phyloP scores from a whole-genome alignment of 2,329 filamentous ascomycete species.

The Macrophomina pseudophaseolina region DNA sequence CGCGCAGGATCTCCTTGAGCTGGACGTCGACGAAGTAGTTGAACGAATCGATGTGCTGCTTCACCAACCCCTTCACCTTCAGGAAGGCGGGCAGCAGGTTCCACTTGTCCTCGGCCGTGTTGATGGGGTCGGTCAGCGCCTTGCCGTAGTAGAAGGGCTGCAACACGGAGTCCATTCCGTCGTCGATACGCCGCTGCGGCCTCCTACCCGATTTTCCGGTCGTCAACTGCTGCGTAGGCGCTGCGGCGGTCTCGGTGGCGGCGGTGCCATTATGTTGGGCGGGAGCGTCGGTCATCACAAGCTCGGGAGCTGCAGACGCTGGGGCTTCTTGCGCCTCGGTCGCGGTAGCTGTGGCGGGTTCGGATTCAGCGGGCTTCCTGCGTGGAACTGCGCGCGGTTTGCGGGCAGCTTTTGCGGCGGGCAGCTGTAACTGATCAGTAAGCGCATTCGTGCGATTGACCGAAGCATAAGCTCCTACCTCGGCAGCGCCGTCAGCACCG shows the following conservation, averaged over 20 bases:
- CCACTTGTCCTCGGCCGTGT: slow-evolving; percentile 86
- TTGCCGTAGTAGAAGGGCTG: slow-evolving; percentile 74
- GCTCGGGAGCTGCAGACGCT: not conserved
- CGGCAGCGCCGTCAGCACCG: not conserved
- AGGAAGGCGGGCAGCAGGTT: slow-evolving; percentile 96
- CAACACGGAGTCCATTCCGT: slow-evolving; percentile 66
- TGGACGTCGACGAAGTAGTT: slow-evolving; percentile 98
- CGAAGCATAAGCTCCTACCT: not conserved
- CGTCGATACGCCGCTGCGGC: slow-evolving; percentile 40
- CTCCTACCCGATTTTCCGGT: slow-evolving; percentile 24
- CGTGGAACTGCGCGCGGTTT: slow-evolving; percentile 22
- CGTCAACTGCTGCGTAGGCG: not conserved
- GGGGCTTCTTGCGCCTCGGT: slow-evolving; percentile 11
- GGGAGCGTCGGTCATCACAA: not conserved
- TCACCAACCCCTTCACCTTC: slow-evolving; percentile 95
- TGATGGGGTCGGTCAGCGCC: slow-evolving; percentile 69
- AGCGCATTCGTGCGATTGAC: not conserved
- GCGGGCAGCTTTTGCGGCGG: slow-evolving; percentile 25
- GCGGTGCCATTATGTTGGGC: not conserved
- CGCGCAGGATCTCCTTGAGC: slow-evolving; percentile 93
- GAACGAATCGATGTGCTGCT: slow-evolving; percentile 98
- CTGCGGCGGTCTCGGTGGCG: not conserved
- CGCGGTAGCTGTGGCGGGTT: not conserved
- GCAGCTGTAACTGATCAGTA: not conserved
- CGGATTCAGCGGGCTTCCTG: slow-evolving; percentile 13